Evolutionary conservation across 768 basidiomycete species (phyloP).

Genomic region (Mycena indigotica): DNA sequence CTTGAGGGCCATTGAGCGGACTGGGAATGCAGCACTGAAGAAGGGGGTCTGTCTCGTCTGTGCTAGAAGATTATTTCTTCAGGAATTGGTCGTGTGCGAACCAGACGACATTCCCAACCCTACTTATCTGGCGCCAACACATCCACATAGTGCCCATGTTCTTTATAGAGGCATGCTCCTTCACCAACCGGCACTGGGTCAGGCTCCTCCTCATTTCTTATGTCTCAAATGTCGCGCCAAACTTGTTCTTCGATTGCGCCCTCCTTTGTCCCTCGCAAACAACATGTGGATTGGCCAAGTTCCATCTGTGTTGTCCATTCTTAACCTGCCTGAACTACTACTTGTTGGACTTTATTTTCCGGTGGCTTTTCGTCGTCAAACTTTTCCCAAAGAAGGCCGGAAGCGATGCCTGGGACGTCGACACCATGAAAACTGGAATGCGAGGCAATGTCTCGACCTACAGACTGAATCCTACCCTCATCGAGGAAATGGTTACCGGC

Average conservation of each 20-base stretch:
- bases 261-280: conserved; percentile 36
- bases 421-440: conserved; percentile 19
- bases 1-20: conserved; percentile 1
- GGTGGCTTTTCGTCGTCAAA: conserved; percentile 37
- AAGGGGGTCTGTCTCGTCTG: conserved; percentile 2
- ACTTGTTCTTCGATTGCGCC: conserved; percentile 10
- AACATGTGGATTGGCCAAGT: conserved; percentile 41
- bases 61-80: background rate
- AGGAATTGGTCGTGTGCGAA: background rate
- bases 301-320: conserved; percentile 26
- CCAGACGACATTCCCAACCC: background rate
- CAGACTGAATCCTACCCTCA: conserved; percentile 29
- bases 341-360: conserved; percentile 37
- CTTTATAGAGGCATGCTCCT: background rate
- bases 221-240: conserved; percentile 13
- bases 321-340: conserved; percentile 40
- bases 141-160: background rate
- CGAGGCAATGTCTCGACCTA: background rate
- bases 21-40: background rate
- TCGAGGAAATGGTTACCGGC: conserved; percentile 52
- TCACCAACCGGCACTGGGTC: background rate
- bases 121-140: background rate
- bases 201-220: background rate
- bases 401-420: conserved; percentile 14
- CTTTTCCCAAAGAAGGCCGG: conserved; percentile 34